Evolutionary conservation across 495 filamentous ascomycete genomes (phyloP), one percentile per base, ranked within the genome.

Genomic region (Sporormia fimetaria): DNA sequence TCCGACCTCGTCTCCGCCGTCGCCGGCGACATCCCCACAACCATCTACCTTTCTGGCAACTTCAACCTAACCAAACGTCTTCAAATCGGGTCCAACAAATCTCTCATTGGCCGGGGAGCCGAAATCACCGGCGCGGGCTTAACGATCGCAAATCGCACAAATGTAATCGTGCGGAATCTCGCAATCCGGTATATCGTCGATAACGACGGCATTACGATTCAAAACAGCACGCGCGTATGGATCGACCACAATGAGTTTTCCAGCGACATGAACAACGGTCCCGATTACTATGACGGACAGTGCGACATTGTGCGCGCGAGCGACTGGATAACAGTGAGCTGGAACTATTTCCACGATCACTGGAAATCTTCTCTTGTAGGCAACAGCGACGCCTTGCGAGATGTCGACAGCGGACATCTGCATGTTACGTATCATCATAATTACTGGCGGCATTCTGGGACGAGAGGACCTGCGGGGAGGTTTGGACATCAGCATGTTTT

Each of bases 381-480:
- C 14, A 40, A 58, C 26, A 16, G 31, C 1, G 57, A 54, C 40
- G 36, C 37, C 33, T 37, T 60, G 40, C 51, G 60, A 21, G 54
- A 54, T 12, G 42, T 45, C 6, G 60, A 57, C 18, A 42, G 34
- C 9, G 52, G 52, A n/a, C 47, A 58, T 18, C 53, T 63, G 24
- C 60, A 59, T 43, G 53, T 63, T 41, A 63, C 60, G 7, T 63
- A 63, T 28, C 60, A 63, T 32, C 60, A 63, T 34, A 63, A 63
- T 42, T 55, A 58, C 54, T 63, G 56, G 60, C 43, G 57, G 18
- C 58, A 63, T 37, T 37, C 49, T 7, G 57, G 58, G 11, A 63
- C 60, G 0, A 42, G 57, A 6, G 59, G 58, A 6, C 60, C 60
- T 3, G 60, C 60, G 0, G 53, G 60, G 6, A 47, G 54, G 8